Evolutionary conservation across 768 basidiomycete genomes (phyloP), one percentile per base, ranked within the genome.

Genomic region (Lentinus brumalis): DNA sequence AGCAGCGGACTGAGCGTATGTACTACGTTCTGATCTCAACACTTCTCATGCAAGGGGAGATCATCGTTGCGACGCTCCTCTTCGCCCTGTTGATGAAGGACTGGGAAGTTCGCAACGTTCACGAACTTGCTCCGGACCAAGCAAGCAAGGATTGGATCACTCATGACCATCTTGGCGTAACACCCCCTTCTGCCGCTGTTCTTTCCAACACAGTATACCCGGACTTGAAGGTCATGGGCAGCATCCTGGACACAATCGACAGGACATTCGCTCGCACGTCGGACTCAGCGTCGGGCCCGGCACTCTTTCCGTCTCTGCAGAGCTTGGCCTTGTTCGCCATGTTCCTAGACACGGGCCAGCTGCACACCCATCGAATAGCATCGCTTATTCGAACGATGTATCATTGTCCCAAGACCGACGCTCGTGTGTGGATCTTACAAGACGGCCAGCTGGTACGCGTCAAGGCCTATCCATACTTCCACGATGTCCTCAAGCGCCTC

Each of bases 1-100:
- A 84, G 53, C 75, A 79, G 32, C 81, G 86, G 46, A 83, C 84
- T 2, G 73, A 81, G n/a, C 75, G 77, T 32, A 84, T 90, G 78
- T 90, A 86, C 68, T 79, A 81, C 53, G 77, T 78, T 2, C 72
- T 91, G 51, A 78, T 92, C 63, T 76, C 81, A 4, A 80, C 86
- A 9, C 89, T 87, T 57, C 76, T 94, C 18, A 70, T 91, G 41
- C 90, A 93, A 52, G 89, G 90, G 29, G 92, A 94, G 69, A 85
- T 94, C 51, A 80, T 93, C 42, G 78, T 89, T n/a, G 91, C 84
- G 0, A 86, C 88, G 1, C 73, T 92, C 30, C 74, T 92, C 5
- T 89, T 92, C 57, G 87, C 81, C 1, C 73, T 84, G 44, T 68
- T 90, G 18, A 73, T 90, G 45, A 83, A 87, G 63, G 87, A 91